phyloP scores from a whole-genome alignment of 2,329 filamentous ascomycete species.

The Metarhizium brunneum region DNA sequence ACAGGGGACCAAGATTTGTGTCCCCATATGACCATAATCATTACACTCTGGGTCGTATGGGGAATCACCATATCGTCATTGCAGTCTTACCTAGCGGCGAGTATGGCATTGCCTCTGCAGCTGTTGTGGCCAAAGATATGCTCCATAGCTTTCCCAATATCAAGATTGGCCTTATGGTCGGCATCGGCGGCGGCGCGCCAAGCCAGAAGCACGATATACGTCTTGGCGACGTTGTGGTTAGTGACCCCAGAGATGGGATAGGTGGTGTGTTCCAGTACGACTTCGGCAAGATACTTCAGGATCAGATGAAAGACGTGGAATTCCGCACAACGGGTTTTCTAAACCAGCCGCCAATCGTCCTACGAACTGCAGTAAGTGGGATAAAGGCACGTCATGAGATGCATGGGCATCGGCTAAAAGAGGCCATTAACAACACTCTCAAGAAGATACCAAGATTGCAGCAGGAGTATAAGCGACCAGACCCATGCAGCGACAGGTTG shows the following conservation, averaged over 20 bases:
- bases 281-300: slow-evolving; percentile 6
- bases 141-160: slow-evolving; percentile 20
- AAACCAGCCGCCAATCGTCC: too few relatives aligned
- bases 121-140: slow-evolving; percentile 19
- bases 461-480: slow-evolving; percentile 7
- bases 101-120: slow-evolving; percentile 10
- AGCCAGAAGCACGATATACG: slow-evolving; percentile 24
- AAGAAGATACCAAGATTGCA: slow-evolving; percentile 6
- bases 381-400: background rate
- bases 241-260: background rate
- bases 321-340: background rate
- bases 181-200: slow-evolving; percentile 22
- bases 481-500: slow-evolving; percentile 3
- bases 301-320: slow-evolving; percentile 10
- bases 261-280: slow-evolving; percentile 18
- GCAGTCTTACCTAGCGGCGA: slow-evolving; percentile 8
- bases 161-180: slow-evolving; percentile 13
- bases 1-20: too few relatives aligned
- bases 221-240: slow-evolving; percentile 17
- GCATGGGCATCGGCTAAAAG: background rate
- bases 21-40: too few relatives aligned
- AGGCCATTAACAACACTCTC: background rate
- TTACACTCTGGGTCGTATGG: too few relatives aligned
- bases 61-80: slow-evolving; percentile 12
- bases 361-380: too few relatives aligned